Evolutionary conservation across 352 stramenopile species (phyloP), one percentile per base, ranked within the genome.

Genomic region (Globisporangium nagaii): DNA sequence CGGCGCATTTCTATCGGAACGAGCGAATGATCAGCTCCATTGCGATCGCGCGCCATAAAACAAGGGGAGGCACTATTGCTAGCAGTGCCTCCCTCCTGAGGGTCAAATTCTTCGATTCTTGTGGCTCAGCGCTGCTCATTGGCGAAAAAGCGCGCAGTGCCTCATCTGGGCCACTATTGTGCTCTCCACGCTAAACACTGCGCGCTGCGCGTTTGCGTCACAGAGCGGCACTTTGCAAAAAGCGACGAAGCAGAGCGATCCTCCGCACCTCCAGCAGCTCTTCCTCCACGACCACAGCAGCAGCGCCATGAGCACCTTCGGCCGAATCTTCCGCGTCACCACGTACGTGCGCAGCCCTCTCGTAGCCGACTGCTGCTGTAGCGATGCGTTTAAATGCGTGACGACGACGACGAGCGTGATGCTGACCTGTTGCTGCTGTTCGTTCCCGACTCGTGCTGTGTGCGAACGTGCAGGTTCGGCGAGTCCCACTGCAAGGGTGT

Each of bases 401-500:
- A 46, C 30, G 15, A 30, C n/a, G 19, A 17, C 12, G 11, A 19
- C 17, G 12, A 41, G 4, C 9, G 25, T 43, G 12, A 12, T 34
- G 32, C 30, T 53, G 19, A 53, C 20, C 4, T 31, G 12, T 19
- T 31, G 44, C 10, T 15, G 15, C n/a, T 53, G 6, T 31, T 9
- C 15, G 46, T 28, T 27, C n/a, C 19, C 8, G 45, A 17, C 17
- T 19, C n/a, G 3, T 36, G 4, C 12, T n/a, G n/a, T n/a, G n/a
- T n/a, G n/a, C n/a, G n/a, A n/a, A 30, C 34, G 24, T 25, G n/a
- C 40, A 86, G 75, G 8, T 99, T 97, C 71, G 97, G 97, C 30
- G 97, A 99, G 80, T 99, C 96, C 51, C 97, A 99, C 69, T 98
- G 97, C 62, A 97, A 96, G 53, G 96, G 93, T 32, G 96, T 99